Conservation (phyloP, 768 basidiomycete genomes). For the Pleurotus tuoliensis region DNA sequence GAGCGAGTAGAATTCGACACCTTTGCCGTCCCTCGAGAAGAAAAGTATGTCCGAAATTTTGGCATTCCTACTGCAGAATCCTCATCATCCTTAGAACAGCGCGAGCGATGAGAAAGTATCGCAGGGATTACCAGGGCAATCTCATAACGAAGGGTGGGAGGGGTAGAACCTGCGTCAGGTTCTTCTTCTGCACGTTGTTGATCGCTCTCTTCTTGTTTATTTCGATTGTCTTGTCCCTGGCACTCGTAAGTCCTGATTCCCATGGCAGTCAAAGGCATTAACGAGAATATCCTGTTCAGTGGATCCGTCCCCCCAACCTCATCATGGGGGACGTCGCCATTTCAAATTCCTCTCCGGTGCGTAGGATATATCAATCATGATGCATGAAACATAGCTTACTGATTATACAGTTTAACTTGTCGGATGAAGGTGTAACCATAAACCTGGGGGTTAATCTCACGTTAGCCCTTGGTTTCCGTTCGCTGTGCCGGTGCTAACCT, state of each 20-base stretch:
- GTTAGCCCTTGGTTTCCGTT: constrained; percentile 35
- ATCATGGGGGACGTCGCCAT: constrained; percentile 46
- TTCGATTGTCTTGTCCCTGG: constrained; percentile 62
- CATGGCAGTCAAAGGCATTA: background rate
- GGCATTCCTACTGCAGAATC: background rate
- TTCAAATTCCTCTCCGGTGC: constrained; percentile 9
- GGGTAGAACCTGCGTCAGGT: constrained; percentile 57
- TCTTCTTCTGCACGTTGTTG: constrained; percentile 76
- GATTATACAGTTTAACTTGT: constrained; percentile 27
- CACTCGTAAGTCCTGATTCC: constrained; percentile 46
- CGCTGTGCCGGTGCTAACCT: constrained; percentile 5
- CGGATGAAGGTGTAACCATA: constrained; percentile 37
- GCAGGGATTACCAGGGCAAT: constrained; percentile 55
- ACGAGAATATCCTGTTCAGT: constrained; percentile 37
- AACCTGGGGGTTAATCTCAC: constrained; percentile 65
- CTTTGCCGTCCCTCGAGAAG: constrained; percentile 31
- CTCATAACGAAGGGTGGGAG: constrained; percentile 73
- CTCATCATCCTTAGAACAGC: constrained; percentile 24
- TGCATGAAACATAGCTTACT: background rate
- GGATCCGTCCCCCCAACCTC: constrained; percentile 73
- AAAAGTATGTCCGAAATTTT: constrained; percentile 16
- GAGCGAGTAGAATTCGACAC: constrained; percentile 37
- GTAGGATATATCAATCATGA: no score
- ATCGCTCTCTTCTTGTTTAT: constrained; percentile 59
- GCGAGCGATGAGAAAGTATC: constrained; percentile 45